phyloP scores from a whole-genome alignment of 768 basidiomycete species.

The Tubosaeta sp. region DNA sequence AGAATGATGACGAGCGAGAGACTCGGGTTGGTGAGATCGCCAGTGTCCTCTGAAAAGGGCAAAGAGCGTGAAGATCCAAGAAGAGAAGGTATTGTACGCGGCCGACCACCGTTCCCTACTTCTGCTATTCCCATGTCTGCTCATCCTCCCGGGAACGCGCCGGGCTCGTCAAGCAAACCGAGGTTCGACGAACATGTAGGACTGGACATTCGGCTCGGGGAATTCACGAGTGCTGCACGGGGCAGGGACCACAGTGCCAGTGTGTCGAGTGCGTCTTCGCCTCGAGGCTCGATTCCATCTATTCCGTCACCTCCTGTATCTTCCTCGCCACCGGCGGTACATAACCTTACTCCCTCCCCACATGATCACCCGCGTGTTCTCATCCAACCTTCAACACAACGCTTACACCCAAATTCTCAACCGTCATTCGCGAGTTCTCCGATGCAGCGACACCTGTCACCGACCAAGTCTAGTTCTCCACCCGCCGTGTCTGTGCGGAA shows the following conservation, averaged over 20 bases:
- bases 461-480: slow-evolving; percentile 58
- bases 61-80: slow-evolving; percentile 26
- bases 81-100: slow-evolving; percentile 36
- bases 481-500: slow-evolving; percentile 54
- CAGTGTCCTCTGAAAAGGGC: slow-evolving; percentile 33
- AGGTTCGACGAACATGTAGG: slow-evolving; percentile 14
- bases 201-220: slow-evolving; percentile 36
- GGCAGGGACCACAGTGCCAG: slow-evolving; percentile 64
- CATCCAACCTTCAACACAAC: slow-evolving; percentile 8
- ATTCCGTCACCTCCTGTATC: slow-evolving; percentile 70
- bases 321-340: slow-evolving; percentile 35
- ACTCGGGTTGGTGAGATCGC: slow-evolving; percentile 58
- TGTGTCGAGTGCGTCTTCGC: slow-evolving; percentile 69
- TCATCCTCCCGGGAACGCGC: slow-evolving; percentile 9
- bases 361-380: slow-evolving; percentile 1
- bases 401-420: slow-evolving; percentile 15
- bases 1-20: slow-evolving; percentile 70
- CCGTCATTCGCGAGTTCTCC: slow-evolving; percentile 29
- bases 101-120: slow-evolving; percentile 33
- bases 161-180: slow-evolving; percentile 30
- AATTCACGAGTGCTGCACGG: slow-evolving; percentile 29
- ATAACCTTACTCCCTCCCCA: slow-evolving; percentile 26
- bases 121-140: slow-evolving; percentile 6
- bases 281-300: slow-evolving; percentile 74
- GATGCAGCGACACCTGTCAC: slow-evolving; percentile 46